Conservation (phyloP, 2,329 filamentous ascomycete species). For the Curvularia verruculosa region DNA sequence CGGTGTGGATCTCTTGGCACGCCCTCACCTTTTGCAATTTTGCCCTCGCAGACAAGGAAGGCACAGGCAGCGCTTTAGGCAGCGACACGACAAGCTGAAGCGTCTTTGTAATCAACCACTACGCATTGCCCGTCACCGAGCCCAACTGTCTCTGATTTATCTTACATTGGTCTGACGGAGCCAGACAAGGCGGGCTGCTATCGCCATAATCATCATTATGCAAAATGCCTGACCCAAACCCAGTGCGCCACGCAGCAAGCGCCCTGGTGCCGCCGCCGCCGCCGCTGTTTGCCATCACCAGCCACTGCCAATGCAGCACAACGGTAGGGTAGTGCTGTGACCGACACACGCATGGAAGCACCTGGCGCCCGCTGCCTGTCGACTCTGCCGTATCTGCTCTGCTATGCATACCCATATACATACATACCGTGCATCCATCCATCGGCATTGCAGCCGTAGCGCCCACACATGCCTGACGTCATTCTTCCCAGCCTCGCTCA, state of each 20-base stretch:
- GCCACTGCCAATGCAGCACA: background rate
- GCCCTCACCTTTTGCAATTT: conserved; percentile 22
- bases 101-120: conserved; percentile 22
- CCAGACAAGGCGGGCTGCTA: conserved; percentile 3
- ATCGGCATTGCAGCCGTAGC: background rate
- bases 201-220: conserved; percentile 45
- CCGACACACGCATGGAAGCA: background rate
- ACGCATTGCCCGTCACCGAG: background rate
- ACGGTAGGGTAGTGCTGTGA: background rate
- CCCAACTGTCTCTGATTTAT: background rate
- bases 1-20: conserved; percentile 34
- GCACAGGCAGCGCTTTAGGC: conserved; percentile 25
- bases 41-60: conserved; percentile 28
- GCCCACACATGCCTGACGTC: background rate
- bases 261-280: conserved; percentile 13
- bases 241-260: conserved; percentile 45
- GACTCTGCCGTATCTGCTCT: background rate
- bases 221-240: conserved; percentile 42
- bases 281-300: conserved; percentile 19
- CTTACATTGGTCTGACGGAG: background rate
- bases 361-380: background rate
- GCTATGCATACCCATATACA: background rate
- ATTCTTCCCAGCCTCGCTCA: background rate
- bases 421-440: background rate
- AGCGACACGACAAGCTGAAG: conserved; percentile 18